Percentiles rank a stretch among this genome's conserved stretches.
Evolutionary conservation across 2,329 filamentous ascomycete species (phyloP).

Genomic region (Aureobasidium sp.): DNA sequence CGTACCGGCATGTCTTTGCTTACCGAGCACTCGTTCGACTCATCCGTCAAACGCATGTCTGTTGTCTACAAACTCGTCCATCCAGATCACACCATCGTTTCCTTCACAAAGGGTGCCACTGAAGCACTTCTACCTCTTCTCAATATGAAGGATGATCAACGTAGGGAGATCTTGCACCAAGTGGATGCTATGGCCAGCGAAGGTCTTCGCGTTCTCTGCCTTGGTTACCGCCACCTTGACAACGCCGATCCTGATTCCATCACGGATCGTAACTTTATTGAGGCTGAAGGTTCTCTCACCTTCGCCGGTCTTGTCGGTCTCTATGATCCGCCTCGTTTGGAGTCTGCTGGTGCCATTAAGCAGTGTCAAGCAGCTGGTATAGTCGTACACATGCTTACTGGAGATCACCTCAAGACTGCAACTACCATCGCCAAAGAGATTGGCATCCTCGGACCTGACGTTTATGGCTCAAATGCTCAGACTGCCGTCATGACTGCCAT

Average conservation of each 20-base stretch:
- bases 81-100: background rate
- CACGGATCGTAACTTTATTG: slow-evolving; percentile 21
- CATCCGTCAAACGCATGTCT: slow-evolving; percentile 27
- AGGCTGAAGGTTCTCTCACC: background rate
- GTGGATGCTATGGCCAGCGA: slow-evolving; percentile 20
- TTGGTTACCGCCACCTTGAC: slow-evolving; percentile 19
- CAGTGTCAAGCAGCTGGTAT: slow-evolving; percentile 40
- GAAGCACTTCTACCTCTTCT: slow-evolving; percentile 25
- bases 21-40: slow-evolving; percentile 25
- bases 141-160: slow-evolving; percentile 16
- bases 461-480: slow-evolving; percentile 18
- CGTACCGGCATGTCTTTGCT: background rate
- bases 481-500: slow-evolving; percentile 35
- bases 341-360: slow-evolving; percentile 31
- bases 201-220: slow-evolving; percentile 26
- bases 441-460: slow-evolving; percentile 32
- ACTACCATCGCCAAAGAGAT: slow-evolving; percentile 39
- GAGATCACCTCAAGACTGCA: slow-evolving; percentile 39
- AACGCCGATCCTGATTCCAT: slow-evolving; percentile 11
- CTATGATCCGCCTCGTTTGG: slow-evolving; percentile 26
- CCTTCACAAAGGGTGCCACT: slow-evolving; percentile 27
- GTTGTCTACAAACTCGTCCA: slow-evolving; percentile 19
- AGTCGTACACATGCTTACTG: slow-evolving; percentile 41
- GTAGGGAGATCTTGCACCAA: slow-evolving; percentile 20
- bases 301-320: slow-evolving; percentile 26